phyloP scores from a whole-genome alignment of 2,329 filamentous ascomycete species.

The Pseudogymnoascus sp. region DNA sequence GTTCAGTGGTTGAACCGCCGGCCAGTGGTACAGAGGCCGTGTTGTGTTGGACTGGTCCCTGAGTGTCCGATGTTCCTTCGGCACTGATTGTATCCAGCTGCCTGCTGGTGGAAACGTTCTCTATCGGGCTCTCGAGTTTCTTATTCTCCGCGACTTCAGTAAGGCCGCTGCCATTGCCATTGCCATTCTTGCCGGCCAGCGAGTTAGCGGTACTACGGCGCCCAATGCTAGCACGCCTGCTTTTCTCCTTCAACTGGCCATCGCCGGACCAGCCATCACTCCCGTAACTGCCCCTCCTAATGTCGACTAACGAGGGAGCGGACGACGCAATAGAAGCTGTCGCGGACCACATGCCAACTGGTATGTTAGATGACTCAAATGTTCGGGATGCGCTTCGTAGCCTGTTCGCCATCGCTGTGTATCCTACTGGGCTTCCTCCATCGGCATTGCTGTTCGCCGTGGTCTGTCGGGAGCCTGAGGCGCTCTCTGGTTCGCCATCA shows the following conservation, averaged over 20 bases:
- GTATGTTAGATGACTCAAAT: conserved; percentile 41
- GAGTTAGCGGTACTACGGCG: neutral
- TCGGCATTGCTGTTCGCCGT: neutral
- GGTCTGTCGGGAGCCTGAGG: neutral
- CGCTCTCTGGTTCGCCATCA: neutral
- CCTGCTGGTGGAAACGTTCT: conserved; percentile 12
- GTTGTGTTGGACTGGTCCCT: neutral
- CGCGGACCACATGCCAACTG: conserved; percentile 41
- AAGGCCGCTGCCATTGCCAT: conserved; percentile 1
- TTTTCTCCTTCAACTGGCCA: conserved; percentile 26
- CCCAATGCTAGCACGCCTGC: conserved; percentile 20
- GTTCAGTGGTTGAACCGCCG: neutral
- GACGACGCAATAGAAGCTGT: conserved; percentile 36
- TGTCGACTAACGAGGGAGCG: conserved; percentile 25
- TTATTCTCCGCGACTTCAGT: conserved; percentile 13
- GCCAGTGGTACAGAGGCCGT: neutral
- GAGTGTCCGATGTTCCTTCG: conserved; percentile 21
- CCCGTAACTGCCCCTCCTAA: conserved; percentile 25
- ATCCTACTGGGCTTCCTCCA: neutral
- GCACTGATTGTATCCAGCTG: conserved; percentile 19
- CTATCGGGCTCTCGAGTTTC: conserved; percentile 10
- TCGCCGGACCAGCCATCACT: conserved; percentile 27
- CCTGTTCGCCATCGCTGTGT: neutral
- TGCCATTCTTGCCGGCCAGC: neutral
- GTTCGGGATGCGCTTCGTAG: conserved; percentile 26